Evolutionary conservation across 306 rosid species (phyloP), one percentile per base, ranked within the genome.

Genomic region (Carpinus fangiana): DNA sequence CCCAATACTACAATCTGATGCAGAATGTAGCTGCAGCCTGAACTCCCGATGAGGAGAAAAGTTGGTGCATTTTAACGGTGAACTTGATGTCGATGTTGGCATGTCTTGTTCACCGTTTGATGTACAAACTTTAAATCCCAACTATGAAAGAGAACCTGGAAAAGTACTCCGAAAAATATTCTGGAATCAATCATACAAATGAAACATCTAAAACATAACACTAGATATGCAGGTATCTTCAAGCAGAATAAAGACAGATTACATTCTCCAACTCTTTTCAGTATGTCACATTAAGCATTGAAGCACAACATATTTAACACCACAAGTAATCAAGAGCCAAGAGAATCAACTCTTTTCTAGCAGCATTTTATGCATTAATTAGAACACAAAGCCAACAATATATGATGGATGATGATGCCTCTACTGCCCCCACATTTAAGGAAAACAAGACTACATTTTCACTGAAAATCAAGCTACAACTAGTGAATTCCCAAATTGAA

Each of bases 391-490:
- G 38, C 36, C 45, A 36, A 34, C 23, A 16, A 38, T 64, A 59
- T 59, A 23, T 21, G 66, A 60, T 26, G 1, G 16, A 12, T 50
- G 45, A 41, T 41, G 43, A 41, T 14, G 54, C 54, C 4, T 50
- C 17, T 14, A 12, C 54, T 12, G 16, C 5, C 34, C 34, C 34
- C 5, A 12, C 54, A 50, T 41, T 4, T 60, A 26, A 0, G 7
- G 66, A 31, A 28, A 13, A 62, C 6, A 67, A 41, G n/a, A 47
- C 72, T 41, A 67, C 51, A 8, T 67, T 59, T 59, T 67, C 31
- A 41, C 13, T 41, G 72, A 38, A 66, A 41, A 67, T 67, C 72
- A 67, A 67, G 72, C 51, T 67, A 67, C 52, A 67, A n/a, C 72
- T 67, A 67, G 14, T 18, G n/a, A 67, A 28, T 23, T 18, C 41